These are phyloP conservation scores for Diaporthe vexans DNA, from an alignment of 2,329 filamentous ascomycete genomes.

Conservation along the genomic window DNA sequence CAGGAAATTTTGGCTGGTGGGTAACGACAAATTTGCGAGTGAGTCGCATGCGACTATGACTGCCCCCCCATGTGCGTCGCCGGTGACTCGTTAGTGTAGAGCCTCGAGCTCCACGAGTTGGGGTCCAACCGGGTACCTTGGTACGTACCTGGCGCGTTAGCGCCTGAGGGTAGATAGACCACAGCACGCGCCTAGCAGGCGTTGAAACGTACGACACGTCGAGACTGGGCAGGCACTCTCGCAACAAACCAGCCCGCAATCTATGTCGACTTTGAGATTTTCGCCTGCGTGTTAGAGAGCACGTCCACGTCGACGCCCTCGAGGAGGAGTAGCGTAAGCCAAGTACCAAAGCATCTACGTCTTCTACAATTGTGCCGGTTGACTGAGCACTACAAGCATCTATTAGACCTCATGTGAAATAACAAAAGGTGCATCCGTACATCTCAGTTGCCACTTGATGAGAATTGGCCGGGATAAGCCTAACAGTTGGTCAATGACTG, in stretches of 20 bases:
- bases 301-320: no score
- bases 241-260: no score
- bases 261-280: no score
- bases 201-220: no score
- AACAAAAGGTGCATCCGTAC: not conserved
- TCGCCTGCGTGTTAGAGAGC: not conserved
- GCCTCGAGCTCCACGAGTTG: conserved; percentile 21
- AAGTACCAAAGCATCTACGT: not conserved
- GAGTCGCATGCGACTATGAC: conserved; percentile 22
- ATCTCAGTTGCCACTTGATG: not conserved
- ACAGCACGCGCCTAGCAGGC: no score
- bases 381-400: not conserved
- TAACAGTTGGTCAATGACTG: not conserved
- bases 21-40: conserved; percentile 38
- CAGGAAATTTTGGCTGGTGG: conserved; percentile 42
- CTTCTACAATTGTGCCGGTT: not conserved
- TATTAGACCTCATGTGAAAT: not conserved
- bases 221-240: no score
- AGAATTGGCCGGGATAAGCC: no score
- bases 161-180: no score
- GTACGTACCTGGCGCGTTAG: not conserved
- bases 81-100: conserved; percentile 24
- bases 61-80: conserved; percentile 25
- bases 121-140: not conserved
- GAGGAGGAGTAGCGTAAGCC: not conserved